Percentiles rank a stretch among this genome's conserved stretches.
Evolutionary conservation across 108 stramenopile genomes (phyloP).

Genomic region (Nitzschia sp.): DNA sequence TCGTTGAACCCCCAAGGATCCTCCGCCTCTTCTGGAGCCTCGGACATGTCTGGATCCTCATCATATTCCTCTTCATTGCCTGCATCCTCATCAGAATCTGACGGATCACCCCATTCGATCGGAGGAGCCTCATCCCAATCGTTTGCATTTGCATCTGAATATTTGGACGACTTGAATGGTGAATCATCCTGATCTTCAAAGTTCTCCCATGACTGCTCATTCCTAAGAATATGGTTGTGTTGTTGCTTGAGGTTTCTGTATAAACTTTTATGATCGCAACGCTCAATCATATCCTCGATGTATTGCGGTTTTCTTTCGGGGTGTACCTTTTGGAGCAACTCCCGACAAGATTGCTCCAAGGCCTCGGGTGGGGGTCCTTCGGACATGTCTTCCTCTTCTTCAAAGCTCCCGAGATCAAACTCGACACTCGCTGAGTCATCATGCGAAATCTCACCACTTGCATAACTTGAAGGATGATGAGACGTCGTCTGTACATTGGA

Average conservation of each 20-base stretch:
- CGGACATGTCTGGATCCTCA: not conserved
- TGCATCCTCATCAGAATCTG: not conserved
- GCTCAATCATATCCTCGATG: slow-evolving; percentile 24
- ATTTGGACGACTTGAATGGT: not conserved
- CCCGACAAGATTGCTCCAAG: slow-evolving; percentile 26
- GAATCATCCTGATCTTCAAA: not conserved
- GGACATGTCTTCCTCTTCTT: not conserved
- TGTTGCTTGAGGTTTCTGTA: slow-evolving; percentile 34
- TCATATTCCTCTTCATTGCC: not conserved
- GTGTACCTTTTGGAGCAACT: slow-evolving; percentile 18
- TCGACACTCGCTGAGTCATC: slow-evolving; percentile 26
- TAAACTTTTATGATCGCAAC: slow-evolving; percentile 27
- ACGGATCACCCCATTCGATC: no score
- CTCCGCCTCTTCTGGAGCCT: not conserved
- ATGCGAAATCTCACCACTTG: slow-evolving; percentile 10
- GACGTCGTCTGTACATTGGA: not conserved
- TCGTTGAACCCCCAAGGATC: slow-evolving; percentile 17
- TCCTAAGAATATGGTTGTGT: slow-evolving; percentile 10
- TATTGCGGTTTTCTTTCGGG: slow-evolving; percentile 1
- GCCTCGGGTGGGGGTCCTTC: slow-evolving; percentile 15
- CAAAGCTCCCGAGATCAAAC: slow-evolving; percentile 25
- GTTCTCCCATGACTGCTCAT: not conserved
- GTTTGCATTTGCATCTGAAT: not conserved
- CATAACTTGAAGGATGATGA: not conserved
- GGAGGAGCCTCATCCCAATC: not conserved